Percentiles rank a stretch among this genome's conserved stretches.
Evolutionary conservation across 441 rosid species (phyloP).

Genomic region (Cnidoscolus chayamansa): DNA sequence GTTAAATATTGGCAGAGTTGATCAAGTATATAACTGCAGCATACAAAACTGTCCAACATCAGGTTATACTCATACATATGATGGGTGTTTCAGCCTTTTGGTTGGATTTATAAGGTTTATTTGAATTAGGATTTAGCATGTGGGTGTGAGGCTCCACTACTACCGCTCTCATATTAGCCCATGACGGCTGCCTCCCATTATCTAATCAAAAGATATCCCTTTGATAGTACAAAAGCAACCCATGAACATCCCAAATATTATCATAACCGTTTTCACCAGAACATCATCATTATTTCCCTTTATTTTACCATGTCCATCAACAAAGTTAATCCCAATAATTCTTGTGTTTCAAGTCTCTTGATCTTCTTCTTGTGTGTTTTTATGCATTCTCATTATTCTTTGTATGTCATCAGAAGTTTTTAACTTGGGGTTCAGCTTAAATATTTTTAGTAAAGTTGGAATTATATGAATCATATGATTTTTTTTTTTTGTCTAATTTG

Average conservation of each 20-base stretch:
- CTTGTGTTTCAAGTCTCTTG: not conserved
- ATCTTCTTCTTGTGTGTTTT: not conserved
- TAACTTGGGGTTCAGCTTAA: too few relatives aligned
- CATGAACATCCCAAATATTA: slow-evolving; percentile 1
- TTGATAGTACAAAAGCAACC: not conserved
- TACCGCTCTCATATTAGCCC: not conserved
- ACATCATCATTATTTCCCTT: slow-evolving; percentile 8
- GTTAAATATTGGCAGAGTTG: too few relatives aligned
- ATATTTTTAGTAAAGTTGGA: too few relatives aligned
- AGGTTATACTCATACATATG: too few relatives aligned
- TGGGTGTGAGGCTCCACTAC: not conserved
- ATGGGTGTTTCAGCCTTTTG: too few relatives aligned
- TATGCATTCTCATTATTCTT: not conserved
- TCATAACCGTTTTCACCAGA: slow-evolving; percentile 5
- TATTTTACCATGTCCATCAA: not conserved
- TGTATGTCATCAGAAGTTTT: too few relatives aligned
- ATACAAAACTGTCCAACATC: too few relatives aligned
- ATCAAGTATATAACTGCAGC: too few relatives aligned
- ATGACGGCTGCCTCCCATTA: slow-evolving; percentile 16
- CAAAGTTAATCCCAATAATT: not conserved
- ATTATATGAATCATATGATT: too few relatives aligned
- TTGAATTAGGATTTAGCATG: not conserved
- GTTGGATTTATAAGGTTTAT: too few relatives aligned
- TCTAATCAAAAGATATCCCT: not conserved
- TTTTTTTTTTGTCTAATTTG: too few relatives aligned